These are phyloP conservation scores for Xenosphaeropsis pyriputrescens DNA, from an alignment of 2,329 filamentous ascomycete species.

Conservation along the genomic window DNA sequence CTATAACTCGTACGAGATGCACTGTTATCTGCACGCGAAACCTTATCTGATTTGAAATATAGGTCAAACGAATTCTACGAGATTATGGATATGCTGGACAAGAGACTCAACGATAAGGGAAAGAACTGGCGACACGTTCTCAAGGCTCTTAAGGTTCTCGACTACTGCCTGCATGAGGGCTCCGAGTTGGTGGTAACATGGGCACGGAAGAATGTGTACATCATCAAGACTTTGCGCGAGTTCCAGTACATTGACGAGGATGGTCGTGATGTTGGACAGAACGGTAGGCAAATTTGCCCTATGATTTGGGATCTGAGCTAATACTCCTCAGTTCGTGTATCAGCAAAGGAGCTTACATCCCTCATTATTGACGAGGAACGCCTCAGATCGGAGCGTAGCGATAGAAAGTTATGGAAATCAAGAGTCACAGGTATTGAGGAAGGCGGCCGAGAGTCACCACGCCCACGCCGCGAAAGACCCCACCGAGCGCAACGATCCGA, in stretches of 20 bases:
- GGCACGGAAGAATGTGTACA: constrained; percentile 95
- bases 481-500: constrained; percentile 40
- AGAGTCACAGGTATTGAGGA: constrained; percentile 90
- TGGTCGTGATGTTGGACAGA: constrained; percentile 86
- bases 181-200: constrained; percentile 94
- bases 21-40: not conserved
- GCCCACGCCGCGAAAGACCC: constrained; percentile 28
- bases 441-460: constrained; percentile 33
- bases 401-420: constrained; percentile 92
- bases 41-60: not conserved
- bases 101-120: constrained; percentile 95
- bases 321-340: constrained; percentile 63
- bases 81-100: constrained; percentile 99
- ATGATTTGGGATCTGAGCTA: constrained; percentile 13
- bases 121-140: constrained; percentile 99
- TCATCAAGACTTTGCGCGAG: constrained; percentile 95
- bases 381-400: constrained; percentile 74
- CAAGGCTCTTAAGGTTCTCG: constrained; percentile 92
- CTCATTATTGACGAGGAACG: constrained; percentile 90
- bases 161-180: constrained; percentile 95
- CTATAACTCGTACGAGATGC: constrained; percentile 70
- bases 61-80: constrained; percentile 94
- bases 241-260: constrained; percentile 97
- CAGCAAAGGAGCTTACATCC: constrained; percentile 88
- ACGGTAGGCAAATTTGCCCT: constrained; percentile 46